Evolutionary conservation across 305 asterid genomes (phyloP), one percentile per base, ranked within the genome.

Genomic region (Solanum hybrid): DNA sequence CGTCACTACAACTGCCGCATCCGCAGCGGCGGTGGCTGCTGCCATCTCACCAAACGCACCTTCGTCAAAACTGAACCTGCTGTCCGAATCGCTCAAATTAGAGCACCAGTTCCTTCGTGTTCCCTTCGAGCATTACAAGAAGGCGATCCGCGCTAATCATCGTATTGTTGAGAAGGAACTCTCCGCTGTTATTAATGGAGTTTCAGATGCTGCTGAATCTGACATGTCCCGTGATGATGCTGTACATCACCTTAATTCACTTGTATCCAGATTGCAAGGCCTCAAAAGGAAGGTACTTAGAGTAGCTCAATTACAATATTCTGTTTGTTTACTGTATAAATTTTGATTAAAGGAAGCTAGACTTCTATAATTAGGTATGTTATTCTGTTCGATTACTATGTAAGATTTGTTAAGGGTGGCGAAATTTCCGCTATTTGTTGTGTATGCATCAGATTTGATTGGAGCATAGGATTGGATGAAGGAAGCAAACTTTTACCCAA

Each of bases 31-130:
- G 46, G 60, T 90, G 1, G 26, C 79, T 1, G 40, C 89, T 29
- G 81, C 88, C 26, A 89, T 90, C 36, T 36, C 91, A 4, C 71
- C 90, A 22, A 87, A 91, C 27, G 42, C 93, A 73, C 91, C 94
- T 27, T 90, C 96, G 14, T 95, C 97, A 66, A 94, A 93, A 91
- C 80, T 91, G 73, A 97, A 93, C 79, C 95, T 90, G 71, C 91
- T 96, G 11, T 90, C 94, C 40, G 98, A 97, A 91, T 93, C 95
- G 17, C 91, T 97, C 69, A 97, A 96, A 91, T 92, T 97, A 51
- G 99, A 96, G 91, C 98, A 97, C 92, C 99, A 96, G 93, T 93
- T 97, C 90, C 95, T 97, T 35, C 97, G 99, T 31, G 98, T 96
- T 24, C 99, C 99, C 3, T 96, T 96, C 93, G 99, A 97, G 91